Evolutionary conservation across 768 basidiomycete species (phyloP).

Genomic region (Podaxis pistillaris): DNA sequence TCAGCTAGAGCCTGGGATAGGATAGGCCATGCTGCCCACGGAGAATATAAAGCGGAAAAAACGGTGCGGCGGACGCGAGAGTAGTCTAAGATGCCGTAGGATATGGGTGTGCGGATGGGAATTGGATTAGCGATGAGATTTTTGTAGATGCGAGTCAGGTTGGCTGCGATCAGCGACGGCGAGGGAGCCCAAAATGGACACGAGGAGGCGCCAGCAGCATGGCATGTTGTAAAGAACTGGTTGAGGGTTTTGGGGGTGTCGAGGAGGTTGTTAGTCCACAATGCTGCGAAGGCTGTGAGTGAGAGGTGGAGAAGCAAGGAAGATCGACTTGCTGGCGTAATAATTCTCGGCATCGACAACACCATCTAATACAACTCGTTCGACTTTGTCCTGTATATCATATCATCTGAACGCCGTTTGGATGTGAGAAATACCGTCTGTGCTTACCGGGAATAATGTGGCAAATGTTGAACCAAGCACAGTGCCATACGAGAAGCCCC

Average conservation of each 20-base stretch:
- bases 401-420: neutral
- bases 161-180: slow-evolving; percentile 30
- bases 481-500: slow-evolving; percentile 30
- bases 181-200: slow-evolving; percentile 40
- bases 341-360: slow-evolving; percentile 41
- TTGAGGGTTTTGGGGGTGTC: slow-evolving; percentile 36
- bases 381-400: slow-evolving; percentile 34
- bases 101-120: slow-evolving; percentile 26
- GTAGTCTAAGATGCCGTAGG: slow-evolving; percentile 39
- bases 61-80: slow-evolving; percentile 25
- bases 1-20: slow-evolving; percentile 36
- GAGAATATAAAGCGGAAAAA: slow-evolving; percentile 34
- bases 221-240: slow-evolving; percentile 35
- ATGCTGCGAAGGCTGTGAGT: slow-evolving; percentile 20
- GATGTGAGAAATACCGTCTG: neutral
- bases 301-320: neutral
- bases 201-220: slow-evolving; percentile 31
- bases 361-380: slow-evolving; percentile 37
- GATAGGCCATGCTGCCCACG: slow-evolving; percentile 29
- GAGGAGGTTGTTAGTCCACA: slow-evolving; percentile 33
- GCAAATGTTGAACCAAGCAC: slow-evolving; percentile 24
- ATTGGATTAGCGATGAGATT: slow-evolving; percentile 31
- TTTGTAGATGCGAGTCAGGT: slow-evolving; percentile 33
- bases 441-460: slow-evolving; percentile 22
- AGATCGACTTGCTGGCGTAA: slow-evolving; percentile 27